Evolutionary conservation across 495 filamentous ascomycete genomes (phyloP).

Genomic region (Cudoniella acicularis): DNA sequence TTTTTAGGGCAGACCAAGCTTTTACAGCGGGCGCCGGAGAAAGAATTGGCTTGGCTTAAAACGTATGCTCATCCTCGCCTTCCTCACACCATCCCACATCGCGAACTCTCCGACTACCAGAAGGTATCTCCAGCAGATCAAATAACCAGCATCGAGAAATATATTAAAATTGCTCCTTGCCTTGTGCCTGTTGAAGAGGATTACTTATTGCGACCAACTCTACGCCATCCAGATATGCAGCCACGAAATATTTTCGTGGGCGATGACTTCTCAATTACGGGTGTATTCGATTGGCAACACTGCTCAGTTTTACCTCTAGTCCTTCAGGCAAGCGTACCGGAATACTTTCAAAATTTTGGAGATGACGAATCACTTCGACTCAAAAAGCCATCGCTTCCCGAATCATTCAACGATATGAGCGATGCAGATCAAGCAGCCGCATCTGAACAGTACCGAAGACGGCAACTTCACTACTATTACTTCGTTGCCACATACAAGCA

Average conservation of each 20-base stretch:
- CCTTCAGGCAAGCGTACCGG: background rate
- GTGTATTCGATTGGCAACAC: constrained; percentile 1
- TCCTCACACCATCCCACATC: background rate
- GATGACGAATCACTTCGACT: background rate
- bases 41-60: background rate
- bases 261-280: background rate
- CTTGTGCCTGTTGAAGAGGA: background rate
- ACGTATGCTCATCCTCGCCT: background rate
- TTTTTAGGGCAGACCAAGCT: background rate
- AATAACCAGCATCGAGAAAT: background rate
- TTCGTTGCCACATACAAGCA: background rate
- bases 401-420: background rate
- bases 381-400: background rate
- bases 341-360: background rate
- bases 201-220: background rate
- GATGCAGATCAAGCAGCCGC: background rate
- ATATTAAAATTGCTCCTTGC: background rate
- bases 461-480: constrained; percentile 1
- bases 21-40: background rate
- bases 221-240: background rate
- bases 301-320: background rate
- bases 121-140: background rate
- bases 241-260: background rate
- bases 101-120: background rate
- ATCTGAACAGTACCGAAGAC: background rate